phyloP scores from a whole-genome alignment of 805 yeast species.

The Saccharomycopsis fodiens region DNA sequence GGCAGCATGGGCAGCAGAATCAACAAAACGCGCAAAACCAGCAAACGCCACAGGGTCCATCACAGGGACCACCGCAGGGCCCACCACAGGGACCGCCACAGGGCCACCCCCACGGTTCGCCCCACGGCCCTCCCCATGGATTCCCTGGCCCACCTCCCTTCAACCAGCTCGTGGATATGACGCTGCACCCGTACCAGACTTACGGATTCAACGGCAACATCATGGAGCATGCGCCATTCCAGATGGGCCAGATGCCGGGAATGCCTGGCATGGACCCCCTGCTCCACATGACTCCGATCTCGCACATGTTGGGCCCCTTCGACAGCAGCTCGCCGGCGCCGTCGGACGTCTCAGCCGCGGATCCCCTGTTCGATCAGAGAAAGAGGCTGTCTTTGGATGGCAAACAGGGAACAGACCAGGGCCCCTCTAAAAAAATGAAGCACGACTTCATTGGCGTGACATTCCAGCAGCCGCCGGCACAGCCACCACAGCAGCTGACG shows the following conservation, averaged over 20 bases:
- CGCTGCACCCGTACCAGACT: neutral
- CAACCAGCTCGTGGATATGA: neutral
- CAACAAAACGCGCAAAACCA: neutral
- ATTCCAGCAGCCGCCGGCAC: neutral
- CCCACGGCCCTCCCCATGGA: neutral
- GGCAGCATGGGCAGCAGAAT: neutral
- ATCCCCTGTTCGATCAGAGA: no score
- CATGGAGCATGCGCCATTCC: neutral
- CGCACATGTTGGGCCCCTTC: neutral
- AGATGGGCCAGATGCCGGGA: neutral
- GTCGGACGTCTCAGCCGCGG: no score
- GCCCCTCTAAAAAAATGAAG: neutral
- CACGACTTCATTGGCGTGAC: neutral
- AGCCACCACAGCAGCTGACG: neutral
- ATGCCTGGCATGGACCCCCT: neutral
- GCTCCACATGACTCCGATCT: neutral
- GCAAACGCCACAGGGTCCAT: neutral
- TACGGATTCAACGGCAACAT: neutral
- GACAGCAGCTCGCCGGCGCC: no score
- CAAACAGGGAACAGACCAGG: no score
- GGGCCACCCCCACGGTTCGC: neutral
- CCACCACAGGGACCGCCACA: conserved; percentile 19
- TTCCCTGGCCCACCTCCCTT: neutral
- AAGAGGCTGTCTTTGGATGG: no score
- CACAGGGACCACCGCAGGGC: conserved; percentile 7